A percentile compares a stretch with the other conserved stretches of the same genome.
These are phyloP conservation scores for Gracilaria gracilis DNA, from an alignment of 23 red algal genomes.

Conservation along the genomic window DNA sequence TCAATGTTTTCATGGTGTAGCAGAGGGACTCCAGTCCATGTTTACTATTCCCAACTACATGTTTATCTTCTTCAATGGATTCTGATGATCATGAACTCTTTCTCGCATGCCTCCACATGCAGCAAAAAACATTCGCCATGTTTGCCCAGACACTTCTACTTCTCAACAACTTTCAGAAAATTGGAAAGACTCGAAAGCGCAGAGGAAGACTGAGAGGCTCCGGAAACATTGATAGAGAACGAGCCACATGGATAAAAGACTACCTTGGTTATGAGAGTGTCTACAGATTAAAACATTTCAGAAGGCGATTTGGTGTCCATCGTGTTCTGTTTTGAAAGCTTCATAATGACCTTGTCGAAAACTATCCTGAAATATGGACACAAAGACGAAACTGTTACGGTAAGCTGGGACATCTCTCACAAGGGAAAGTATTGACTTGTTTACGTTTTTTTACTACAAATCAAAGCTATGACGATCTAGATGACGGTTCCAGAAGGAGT, in stretches of 20 bases:
- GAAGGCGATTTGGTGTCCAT: background rate
- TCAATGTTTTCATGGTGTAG: no score
- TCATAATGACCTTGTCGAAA: background rate
- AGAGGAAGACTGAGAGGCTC: background rate
- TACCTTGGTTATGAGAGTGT: background rate
- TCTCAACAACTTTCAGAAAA: background rate
- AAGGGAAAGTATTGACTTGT: slow-evolving; percentile 35
- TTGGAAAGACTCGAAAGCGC: background rate
- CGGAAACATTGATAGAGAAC: background rate
- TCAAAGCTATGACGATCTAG: slow-evolving; percentile 48
- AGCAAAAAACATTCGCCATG: no score
- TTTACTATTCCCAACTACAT: no score
- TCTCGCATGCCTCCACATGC: no score
- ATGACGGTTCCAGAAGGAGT: slow-evolving; percentile 36
- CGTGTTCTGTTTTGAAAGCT: background rate
- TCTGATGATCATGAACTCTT: no score
- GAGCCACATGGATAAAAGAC: background rate
- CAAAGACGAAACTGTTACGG: background rate
- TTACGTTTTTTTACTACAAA: slow-evolving; percentile 35
- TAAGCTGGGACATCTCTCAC: slow-evolving; percentile 15
- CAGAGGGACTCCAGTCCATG: no score
- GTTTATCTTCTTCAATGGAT: no score
- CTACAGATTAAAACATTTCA: background rate
- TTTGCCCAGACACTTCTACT: no score
- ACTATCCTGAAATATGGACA: background rate